A percentile compares a stretch with the other conserved stretches of the same genome.
Conservation (phyloP, 768 basidiomycete species). For the Mycena crocata region DNA sequence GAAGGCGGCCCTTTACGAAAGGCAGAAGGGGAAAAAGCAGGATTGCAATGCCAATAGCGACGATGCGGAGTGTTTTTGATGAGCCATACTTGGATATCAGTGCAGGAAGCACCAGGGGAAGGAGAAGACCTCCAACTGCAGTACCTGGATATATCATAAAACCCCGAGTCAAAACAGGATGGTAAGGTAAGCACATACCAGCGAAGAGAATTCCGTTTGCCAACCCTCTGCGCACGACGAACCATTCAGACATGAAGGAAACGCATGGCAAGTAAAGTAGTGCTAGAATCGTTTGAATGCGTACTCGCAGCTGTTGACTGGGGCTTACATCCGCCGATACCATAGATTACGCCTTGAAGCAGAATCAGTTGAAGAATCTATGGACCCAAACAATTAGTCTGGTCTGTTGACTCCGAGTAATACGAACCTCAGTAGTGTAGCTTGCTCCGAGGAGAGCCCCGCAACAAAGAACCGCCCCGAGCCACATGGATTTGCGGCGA, state of each 20-base stretch:
- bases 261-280: slow-evolving; percentile 41
- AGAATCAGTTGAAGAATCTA: slow-evolving; percentile 34
- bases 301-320: background rate
- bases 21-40: slow-evolving; percentile 37
- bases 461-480: slow-evolving; percentile 38
- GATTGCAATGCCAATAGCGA: slow-evolving; percentile 31
- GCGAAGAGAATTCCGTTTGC: slow-evolving; percentile 47
- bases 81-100: slow-evolving; percentile 38
- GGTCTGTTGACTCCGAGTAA: background rate
- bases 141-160: slow-evolving; percentile 29
- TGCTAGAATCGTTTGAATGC: slow-evolving; percentile 17
- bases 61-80: slow-evolving; percentile 36
- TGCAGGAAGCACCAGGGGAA: slow-evolving; percentile 39
- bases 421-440: slow-evolving; percentile 33
- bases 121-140: slow-evolving; percentile 40
- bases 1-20: slow-evolving; percentile 40
- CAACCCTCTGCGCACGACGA: slow-evolving; percentile 40
- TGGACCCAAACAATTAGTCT: background rate
- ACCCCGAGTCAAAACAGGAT: background rate
- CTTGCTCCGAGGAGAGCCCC: slow-evolving; percentile 39
- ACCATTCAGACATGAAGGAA: slow-evolving; percentile 46
- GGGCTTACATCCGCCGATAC: slow-evolving; percentile 38
- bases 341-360: slow-evolving; percentile 41
- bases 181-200: slow-evolving; percentile 25
- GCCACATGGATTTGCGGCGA: slow-evolving; percentile 36